Evolutionary conservation across 139 green algal genomes (phyloP), one percentile per base, ranked within the genome.

Genomic region (Medakamo hakoo): DNA sequence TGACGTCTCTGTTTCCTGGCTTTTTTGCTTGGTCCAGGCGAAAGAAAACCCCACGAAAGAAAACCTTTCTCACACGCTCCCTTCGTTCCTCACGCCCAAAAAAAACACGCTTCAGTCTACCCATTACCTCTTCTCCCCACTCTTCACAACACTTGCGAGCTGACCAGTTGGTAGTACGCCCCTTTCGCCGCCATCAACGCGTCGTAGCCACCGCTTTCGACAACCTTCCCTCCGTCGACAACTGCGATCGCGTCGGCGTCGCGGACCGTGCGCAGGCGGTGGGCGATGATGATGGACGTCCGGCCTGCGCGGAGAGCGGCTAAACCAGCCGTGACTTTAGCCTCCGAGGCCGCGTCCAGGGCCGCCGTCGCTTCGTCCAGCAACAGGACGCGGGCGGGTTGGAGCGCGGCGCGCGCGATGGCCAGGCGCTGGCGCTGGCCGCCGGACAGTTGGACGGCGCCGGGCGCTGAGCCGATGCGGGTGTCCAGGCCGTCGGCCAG

Each of bases 261-360:
- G 65, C 90, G 80, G 31, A 97, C 80, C 14, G 90, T 97, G 52
- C 71, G 86, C 60, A 97, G 75, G 22, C 90, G 68, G 74, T 97
- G 90, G 2, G 90, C 90, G 29, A 97, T 92, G 18, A 97, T 84
- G 2, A 97, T 63, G 4, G 88, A 79, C 1, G 90, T 97, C 55
- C 86, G 77, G 28, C 77, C 79, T 27, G 55, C 24, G 73, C 80
- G 81, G 19, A 82, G 58, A 25, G 16, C 57, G 32, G 88, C 81
- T 48, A 88, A 67, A 22, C 81, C 76, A 16, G 75, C 59, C 71
- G 85, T 76, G 56, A 85, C 78, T 14, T 84, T 65, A 22, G 62
- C 66, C 72, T 93, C 86, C 49, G 75, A 87, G 55, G 84, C 73
- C 26, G 80, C 73, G 66, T 92, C 85, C 56, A 93, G 75, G 25